Base-by-base conservation (phyloP, 805 yeast species). In the Ogataea naganishii region DNA sequence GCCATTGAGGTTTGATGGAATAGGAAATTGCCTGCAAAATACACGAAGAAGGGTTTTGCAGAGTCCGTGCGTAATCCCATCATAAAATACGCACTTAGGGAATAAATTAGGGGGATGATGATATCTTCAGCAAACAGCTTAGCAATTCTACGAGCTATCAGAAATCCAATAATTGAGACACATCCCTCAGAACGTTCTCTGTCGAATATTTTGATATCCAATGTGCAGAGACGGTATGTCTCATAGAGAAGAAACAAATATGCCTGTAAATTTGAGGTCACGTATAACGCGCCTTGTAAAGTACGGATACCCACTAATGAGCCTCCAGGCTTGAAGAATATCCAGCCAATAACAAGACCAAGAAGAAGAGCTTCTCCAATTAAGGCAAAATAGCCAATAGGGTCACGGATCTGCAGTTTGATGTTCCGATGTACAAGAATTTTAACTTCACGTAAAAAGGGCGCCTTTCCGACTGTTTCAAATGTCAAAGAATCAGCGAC, bases 261-360 rank as follows among this genome's bases (percentile, higher is more conserved):
- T 11, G 73, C 67, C 47, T 72, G 75, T 7, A 72, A 49, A 11
- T 76, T 71, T 25, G 61, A 58, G 5, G 73, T 56, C 8, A 69
- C 64, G 44, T 77, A 76, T 5, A 75, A 39, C 1, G 75, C 57
- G 8, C 75, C 70, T 17, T 71, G 53, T 5, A 49, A 51, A 1
- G 94, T 66, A 37, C 94, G 56, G 14, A 81, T 65, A 5, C 94
- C 94, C 1, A 75, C 65, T 20, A 75, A 39, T 9, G 71, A 60
- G 3, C 66, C 63, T 13, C 66, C 70, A 3, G 86, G 86, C 39
- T 69, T 69, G 47, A 55, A 78, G 44, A 77, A 84, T 24, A 84
- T 66, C 86, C 92, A 81, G 0, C 95, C 95, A 24, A 69, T 56
- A n/a, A 75, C 56, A 2, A 73, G 46, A 0, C 85, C 80, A 37